Evolutionary conservation across 1,284 basidiomycete species (phyloP), one percentile per base, ranked within the genome.

Genomic region (Cutaneotrichosporon daszewskae): DNA sequence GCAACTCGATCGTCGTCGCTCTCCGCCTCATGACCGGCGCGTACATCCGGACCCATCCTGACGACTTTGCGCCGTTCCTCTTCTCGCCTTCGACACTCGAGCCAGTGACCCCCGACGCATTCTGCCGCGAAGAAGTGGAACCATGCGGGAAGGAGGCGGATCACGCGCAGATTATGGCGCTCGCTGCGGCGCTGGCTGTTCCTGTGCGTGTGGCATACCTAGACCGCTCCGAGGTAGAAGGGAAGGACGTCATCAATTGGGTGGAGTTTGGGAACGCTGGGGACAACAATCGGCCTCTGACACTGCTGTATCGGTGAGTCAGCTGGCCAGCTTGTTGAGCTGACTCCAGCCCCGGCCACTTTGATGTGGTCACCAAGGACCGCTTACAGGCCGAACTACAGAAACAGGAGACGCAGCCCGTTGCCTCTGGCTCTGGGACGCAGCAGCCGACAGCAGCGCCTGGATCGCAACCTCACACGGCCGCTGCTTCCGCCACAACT

Each of bases 121-220:
- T 90, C 67, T 89, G 86, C 62, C 76, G 80, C 54, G 74, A 76
- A 35, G 80, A 83, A 51, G 87, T 92, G 23, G 86, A 91, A 53
- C 80, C 85, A 1, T 75, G 81, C 36, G 83, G 85, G 13, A 84
- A 82, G 60, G 87, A 92, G 74, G 87, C 87, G 80, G 89, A 92
- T 56, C 83, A 92, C 56, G 81, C 86, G 17, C 85, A 89, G 59
- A 85, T 92, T 53, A 80, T 79, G 45, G 88, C 88, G 1, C 74
- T 94, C 7, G 79, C 82, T 12, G 75, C 79, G 34, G 84, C 82
- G 0, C 70, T 91, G 23, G 71, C 76, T 29, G 70, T 86, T 37
- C 82, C 84, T 45, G 70, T 90, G 37, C 77, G 80, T 37, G 77
- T 90, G 26, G 87, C 87, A 5, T 90, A 90, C 67, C 76, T 92